Evolutionary conservation across 257 asterid genomes (phyloP).

Genomic region (Scutellaria galericulata): DNA sequence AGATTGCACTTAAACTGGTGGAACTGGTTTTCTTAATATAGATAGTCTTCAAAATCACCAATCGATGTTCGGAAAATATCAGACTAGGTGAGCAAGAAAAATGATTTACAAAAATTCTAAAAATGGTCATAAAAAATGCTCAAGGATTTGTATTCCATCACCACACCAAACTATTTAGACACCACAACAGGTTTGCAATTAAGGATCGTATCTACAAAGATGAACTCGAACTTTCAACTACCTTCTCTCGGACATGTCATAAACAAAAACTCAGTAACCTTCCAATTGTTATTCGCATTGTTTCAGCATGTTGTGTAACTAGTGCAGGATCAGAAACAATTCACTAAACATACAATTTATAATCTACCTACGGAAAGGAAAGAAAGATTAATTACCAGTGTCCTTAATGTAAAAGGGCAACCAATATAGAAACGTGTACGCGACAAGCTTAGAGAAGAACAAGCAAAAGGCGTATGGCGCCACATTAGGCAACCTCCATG

Average conservation of each 20-base stretch:
- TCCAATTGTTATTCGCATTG: constrained; percentile 11
- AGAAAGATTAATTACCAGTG: constrained; percentile 58
- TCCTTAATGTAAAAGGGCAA: constrained; percentile 91
- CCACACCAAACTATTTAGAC: background rate
- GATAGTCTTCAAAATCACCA: background rate
- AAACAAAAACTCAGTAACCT: background rate
- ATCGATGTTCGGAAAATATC: background rate
- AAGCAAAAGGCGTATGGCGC: constrained; percentile 82
- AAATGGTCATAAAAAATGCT: background rate
- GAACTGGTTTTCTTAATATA: background rate
- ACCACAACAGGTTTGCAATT: background rate
- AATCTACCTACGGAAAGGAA: background rate
- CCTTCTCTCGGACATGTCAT: constrained; percentile 21
- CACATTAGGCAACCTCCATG: constrained; percentile 91
- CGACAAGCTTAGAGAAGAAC: constrained; percentile 95
- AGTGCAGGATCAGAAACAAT: background rate
- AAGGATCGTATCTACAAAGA: background rate
- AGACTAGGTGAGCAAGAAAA: constrained; percentile 5
- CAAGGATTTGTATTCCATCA: constrained; percentile 1
- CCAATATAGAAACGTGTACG: constrained; percentile 96
- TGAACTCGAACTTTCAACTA: constrained; percentile 21
- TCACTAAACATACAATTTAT: constrained; percentile 24
- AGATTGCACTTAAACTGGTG: constrained; percentile 16
- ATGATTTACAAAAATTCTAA: constrained; percentile 3
- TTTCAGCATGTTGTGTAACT: background rate